Base-by-base conservation (phyloP, 805 yeast genomes). In the Phaffomyces antillensis region DNA sequence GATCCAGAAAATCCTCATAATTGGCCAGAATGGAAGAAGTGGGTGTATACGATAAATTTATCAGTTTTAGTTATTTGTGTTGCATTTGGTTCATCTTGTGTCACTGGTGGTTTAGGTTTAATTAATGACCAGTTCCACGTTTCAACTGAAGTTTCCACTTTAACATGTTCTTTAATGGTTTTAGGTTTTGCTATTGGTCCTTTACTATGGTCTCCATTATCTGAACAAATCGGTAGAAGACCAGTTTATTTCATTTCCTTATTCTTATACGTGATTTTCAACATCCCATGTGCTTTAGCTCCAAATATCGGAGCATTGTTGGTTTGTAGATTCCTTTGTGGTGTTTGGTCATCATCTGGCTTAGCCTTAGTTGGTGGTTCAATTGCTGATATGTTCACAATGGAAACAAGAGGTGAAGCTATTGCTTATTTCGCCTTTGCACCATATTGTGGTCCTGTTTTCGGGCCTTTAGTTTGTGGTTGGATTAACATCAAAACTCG, bases 1-100 rank as follows among this genome's bases (percentile, higher is more conserved):
- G 98, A 90, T 62, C 95, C 95, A 0, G 91, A 79, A 55, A 90
- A 90, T 64, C 97, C 97, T 26, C 83, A 81, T 58, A 89, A 89
- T 63, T 89, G 97, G 97, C 66, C 75, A 24, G 44, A 67, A 30
- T 52, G 54, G 51, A 44, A 62, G 20, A 77, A 79, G 59, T 81
- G 90, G 86, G 4, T 62, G 2, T 86, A 83, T 60, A 88, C 97
- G 0, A 60, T 83, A 28, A 51, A 81, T 10, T 68, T 86, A 23
- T 80, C 96, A 2, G 52, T 78, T 30, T 72, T 86, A 50, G 96
- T 90, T 41, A 81, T 90, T 46, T 77, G 88, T 56, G 96, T 91
- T 28, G 97, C 97, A 2, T 89, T 86, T 62, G 96, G 96, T 36
- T 86, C 96, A 5, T 84, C 96, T 2, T 84, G 91, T 60, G 83